phyloP scores from a whole-genome alignment of 1,284 basidiomycete genomes.

The Earliella scabrosa region DNA sequence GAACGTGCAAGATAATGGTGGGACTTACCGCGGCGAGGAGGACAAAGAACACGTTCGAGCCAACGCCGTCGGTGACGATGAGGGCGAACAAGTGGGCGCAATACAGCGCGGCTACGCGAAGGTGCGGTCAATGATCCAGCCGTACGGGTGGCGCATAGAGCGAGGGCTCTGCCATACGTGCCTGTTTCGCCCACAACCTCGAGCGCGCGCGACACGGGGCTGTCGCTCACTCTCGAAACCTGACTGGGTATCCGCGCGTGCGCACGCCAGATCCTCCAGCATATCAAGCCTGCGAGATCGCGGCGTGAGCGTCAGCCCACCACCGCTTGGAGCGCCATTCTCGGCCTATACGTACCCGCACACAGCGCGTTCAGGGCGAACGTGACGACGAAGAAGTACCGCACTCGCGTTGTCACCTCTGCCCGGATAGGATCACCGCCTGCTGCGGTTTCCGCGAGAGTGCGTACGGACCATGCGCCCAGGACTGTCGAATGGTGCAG shows the following conservation, averaged over 20 bases:
- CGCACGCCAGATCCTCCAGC: neutral
- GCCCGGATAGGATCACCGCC: neutral
- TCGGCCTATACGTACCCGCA: neutral
- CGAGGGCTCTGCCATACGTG: no score
- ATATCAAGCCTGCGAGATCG: neutral
- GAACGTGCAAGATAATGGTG: no score
- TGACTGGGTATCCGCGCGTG: neutral
- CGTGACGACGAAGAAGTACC: neutral
- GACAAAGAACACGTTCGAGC: conserved; percentile 6
- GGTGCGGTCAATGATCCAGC: no score
- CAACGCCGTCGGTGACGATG: neutral
- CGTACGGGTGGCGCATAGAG: no score
- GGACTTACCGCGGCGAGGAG: conserved; percentile 2
- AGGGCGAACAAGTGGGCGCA: neutral
- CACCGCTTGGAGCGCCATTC: no score
- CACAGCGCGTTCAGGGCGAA: neutral
- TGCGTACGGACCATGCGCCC: neutral
- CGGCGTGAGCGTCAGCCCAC: no score
- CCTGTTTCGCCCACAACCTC: neutral
- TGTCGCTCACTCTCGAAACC: neutral
- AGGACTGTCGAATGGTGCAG: neutral
- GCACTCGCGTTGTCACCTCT: neutral
- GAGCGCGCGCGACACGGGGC: neutral
- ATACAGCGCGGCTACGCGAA: conserved; percentile 1
- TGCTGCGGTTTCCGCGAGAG: neutral